Evolutionary conservation across 371 early-diverging fungal genomes (phyloP).

Genomic region (Mortierella sp.): DNA sequence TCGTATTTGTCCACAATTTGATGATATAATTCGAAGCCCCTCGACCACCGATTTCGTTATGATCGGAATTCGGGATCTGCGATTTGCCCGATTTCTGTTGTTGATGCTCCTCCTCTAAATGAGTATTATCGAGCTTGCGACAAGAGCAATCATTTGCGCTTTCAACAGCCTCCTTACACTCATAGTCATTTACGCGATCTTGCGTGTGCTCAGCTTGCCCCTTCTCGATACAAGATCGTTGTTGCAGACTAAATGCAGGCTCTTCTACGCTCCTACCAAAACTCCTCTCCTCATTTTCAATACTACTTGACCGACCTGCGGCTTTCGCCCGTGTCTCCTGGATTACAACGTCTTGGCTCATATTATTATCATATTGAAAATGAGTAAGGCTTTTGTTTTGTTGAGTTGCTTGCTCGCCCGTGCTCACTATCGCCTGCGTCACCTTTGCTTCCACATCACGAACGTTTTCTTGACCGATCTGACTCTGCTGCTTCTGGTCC

Average conservation of each 20-base stretch:
- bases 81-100: background rate
- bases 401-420: background rate
- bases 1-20: background rate
- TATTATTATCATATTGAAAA: background rate
- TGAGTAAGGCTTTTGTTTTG: background rate
- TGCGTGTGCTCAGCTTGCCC: background rate
- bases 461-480: background rate
- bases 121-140: background rate
- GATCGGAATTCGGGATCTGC: background rate
- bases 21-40: conserved; percentile 4
- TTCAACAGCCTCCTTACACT: background rate
- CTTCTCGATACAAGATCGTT: background rate
- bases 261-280: background rate
- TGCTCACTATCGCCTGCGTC: background rate
- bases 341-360: background rate
- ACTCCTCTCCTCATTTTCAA: background rate
- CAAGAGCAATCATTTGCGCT: background rate
- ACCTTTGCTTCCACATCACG: background rate
- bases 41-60: background rate
- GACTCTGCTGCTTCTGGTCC: background rate
- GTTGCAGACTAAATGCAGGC: background rate
- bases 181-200: background rate
- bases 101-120: background rate
- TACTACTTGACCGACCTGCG: background rate
- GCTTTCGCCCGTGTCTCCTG: background rate